Evolutionary conservation across 345 rosid species (phyloP), one percentile per base, ranked within the genome.

Genomic region (Raphanus raphanistrum): DNA sequence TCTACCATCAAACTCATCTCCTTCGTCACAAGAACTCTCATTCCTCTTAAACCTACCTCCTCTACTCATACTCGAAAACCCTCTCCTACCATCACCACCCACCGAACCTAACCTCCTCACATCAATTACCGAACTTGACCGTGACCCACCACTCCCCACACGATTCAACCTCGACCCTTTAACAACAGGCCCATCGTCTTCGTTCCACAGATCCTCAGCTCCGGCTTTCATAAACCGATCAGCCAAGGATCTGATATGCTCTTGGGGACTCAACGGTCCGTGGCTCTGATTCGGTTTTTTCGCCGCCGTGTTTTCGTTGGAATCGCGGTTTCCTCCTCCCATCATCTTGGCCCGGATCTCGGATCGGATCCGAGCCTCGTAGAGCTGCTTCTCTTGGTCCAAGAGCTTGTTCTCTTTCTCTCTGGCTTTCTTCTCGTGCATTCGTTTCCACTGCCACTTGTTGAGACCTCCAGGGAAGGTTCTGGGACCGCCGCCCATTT

Each of bases 371-470:
- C 96, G 84, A 54, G 97, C 86, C 67, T 93, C 87, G 75, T 93
- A 91, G 48, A 95, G 88, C 82, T 93, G 98, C 63, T 93, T 95
- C 82, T 93, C 98, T 76, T 93, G 99, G 1, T 90, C 87, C 27
- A 95, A 89, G 60, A 95, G 96, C 35, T 87, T 84, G 66, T 79
- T 90, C 78, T 93, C 98, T 82, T 95, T 95, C 79, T 95, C 99
- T 78, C 68, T 82, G 28, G 96, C 99, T 73, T 85, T 87, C 84
- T 90, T 96, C 87, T 96, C 98, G 85, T 93, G 98, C 78, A 96
- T 84, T 11, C 97, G 97, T 84, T 93, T 96, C 99, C 99, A 96
- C 45, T 93, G 98, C 99, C 96, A 96, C 82, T 96, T 90, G 91
- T 96, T 93, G 5, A 93, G 57, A 15, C 98, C 98, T 29, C 97